Percentiles rank a stretch among this genome's conserved stretches.
Conservation (phyloP, 1,284 basidiomycete genomes). For the Microbotryum intermedium region DNA sequence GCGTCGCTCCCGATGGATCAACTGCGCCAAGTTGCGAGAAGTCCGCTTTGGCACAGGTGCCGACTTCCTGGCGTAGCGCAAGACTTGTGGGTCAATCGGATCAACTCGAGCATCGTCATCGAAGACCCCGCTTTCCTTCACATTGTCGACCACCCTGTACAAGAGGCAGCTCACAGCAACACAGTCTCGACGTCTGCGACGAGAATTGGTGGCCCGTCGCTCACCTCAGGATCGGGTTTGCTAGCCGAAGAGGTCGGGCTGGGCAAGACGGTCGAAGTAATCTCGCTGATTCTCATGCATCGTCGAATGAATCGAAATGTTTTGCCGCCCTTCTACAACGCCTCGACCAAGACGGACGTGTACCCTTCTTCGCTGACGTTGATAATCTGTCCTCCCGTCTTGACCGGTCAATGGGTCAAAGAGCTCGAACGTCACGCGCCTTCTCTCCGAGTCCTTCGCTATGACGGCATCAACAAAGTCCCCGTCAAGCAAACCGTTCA, state of each 20-base stretch:
- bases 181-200: background rate
- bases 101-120: background rate
- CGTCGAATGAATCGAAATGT: slow-evolving; percentile 12
- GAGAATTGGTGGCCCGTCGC: background rate
- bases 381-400: slow-evolving; percentile 30
- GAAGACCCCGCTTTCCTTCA: background rate
- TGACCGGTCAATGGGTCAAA: slow-evolving; percentile 29
- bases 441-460: slow-evolving; percentile 29
- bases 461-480: slow-evolving; percentile 20
- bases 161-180: background rate
- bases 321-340: slow-evolving; percentile 23
- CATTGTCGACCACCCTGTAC: background rate
- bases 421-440: slow-evolving; percentile 33
- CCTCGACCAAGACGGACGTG: slow-evolving; percentile 17
- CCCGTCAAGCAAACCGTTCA: background rate
- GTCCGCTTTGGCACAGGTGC: slow-evolving; percentile 25
- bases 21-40: background rate
- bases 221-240: slow-evolving; percentile 4
- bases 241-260: slow-evolving; percentile 41
- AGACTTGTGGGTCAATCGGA: slow-evolving; percentile 16
- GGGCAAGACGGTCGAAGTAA: slow-evolving; percentile 41
- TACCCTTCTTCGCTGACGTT: slow-evolving; percentile 29
- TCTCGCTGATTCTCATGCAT: slow-evolving; percentile 36
- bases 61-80: background rate
- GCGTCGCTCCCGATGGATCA: slow-evolving; percentile 2